phyloP scores from a whole-genome alignment of 306 rosid species.

The Crataegus laevigata region DNA sequence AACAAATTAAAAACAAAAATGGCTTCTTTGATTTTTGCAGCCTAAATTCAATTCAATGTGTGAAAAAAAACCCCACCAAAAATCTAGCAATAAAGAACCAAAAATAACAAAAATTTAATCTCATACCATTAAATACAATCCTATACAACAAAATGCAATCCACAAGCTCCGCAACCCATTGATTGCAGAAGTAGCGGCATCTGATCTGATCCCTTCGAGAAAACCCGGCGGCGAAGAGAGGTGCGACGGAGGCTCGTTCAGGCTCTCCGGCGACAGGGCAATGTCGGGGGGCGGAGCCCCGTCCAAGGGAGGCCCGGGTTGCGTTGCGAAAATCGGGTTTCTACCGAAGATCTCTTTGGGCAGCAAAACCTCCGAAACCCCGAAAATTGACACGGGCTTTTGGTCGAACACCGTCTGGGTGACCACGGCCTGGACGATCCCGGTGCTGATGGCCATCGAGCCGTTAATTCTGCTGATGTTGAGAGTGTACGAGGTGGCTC shows the following conservation, averaged over 20 bases:
- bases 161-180: conserved; percentile 21
- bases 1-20: conserved; percentile 1
- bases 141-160: conserved; percentile 59
- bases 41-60: conserved; percentile 29
- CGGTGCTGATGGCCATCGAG: conserved; percentile 71
- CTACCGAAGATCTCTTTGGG: conserved; percentile 78
- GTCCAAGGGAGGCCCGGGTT: conserved; percentile 24
- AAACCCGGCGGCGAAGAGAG: conserved; percentile 72
- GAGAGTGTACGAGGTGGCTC: conserved; percentile 81
- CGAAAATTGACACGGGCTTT: conserved; percentile 88
- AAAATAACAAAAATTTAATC: conserved; percentile 18
- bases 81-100: conserved; percentile 39
- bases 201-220: conserved; percentile 41
- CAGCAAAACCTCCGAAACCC: conserved; percentile 74
- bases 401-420: conserved; percentile 90
- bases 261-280: conserved; percentile 46
- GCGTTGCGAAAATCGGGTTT: conserved; percentile 27
- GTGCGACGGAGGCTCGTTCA: conserved; percentile 44
- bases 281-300: conserved; percentile 49
- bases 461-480: conserved; percentile 77
- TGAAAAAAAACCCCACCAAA: conserved; percentile 8
- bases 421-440: conserved; percentile 66
- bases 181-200: conserved; percentile 14
- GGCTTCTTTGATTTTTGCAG: conserved; percentile 10
- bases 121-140: conserved; percentile 65